A percentile compares a stretch with the other conserved stretches of the same genome.
Evolutionary conservation across 257 asterid species (phyloP).

Genomic region (Solanum bulbocastanum): DNA sequence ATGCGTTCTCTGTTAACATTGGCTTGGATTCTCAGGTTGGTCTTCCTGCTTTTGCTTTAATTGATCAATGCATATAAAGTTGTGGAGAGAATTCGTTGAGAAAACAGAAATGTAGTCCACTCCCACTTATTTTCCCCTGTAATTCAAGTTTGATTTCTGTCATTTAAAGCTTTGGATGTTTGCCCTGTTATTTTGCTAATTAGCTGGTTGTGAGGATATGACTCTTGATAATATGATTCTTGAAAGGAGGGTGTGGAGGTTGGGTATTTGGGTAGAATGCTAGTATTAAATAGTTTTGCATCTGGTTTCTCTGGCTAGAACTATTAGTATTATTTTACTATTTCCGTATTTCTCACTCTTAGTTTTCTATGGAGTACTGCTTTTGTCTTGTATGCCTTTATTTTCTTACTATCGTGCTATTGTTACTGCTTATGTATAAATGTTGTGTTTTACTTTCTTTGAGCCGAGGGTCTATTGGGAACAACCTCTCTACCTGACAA

Average conservation of each 20-base stretch:
- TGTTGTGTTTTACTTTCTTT: neutral
- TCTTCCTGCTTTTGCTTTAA: neutral
- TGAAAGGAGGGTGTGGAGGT: neutral
- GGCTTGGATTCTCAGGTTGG: constrained; percentile 81
- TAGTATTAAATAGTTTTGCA: neutral
- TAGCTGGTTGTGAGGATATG: neutral
- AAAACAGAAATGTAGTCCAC: neutral
- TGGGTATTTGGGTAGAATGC: neutral
- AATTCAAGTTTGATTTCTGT: neutral
- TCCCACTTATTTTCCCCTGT: neutral
- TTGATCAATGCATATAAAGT: neutral
- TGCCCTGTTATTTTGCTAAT: neutral
- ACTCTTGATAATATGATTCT: neutral
- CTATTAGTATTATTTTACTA: neutral
- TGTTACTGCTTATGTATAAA: neutral
- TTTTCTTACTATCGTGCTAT: neutral
- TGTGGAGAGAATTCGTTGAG: neutral
- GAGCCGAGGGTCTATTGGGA: neutral
- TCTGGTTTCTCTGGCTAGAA: neutral
- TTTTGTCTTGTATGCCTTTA: neutral
- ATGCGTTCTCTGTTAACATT: constrained; percentile 46
- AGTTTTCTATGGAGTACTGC: neutral
- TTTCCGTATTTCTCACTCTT: neutral
- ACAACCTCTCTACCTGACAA: neutral
- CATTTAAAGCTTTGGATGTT: neutral